Base-by-base conservation (phyloP, 257 asterid species). In the Ilex aquifolium region DNA sequence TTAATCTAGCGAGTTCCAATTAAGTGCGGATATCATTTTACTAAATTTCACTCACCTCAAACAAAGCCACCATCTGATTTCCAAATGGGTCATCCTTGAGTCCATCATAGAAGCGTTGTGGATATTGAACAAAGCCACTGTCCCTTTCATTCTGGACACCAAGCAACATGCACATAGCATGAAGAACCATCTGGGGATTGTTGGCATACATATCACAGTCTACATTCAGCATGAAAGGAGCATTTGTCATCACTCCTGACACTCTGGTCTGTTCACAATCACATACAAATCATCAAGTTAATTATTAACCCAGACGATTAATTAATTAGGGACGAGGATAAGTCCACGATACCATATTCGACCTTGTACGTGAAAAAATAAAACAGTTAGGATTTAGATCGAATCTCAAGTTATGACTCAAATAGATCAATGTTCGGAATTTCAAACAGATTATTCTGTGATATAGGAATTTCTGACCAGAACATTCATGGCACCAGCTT, bases 401-500 rank as follows among this genome's bases (percentile, higher is more conserved):
- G n/a, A n/a, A n/a, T n/a, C n/a, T n/a, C n/a, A n/a, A n/a, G n/a
- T n/a, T n/a, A n/a, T n/a, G n/a, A n/a, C n/a, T n/a, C n/a, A n/a
- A n/a, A n/a, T n/a, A n/a, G n/a, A n/a, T n/a, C n/a, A n/a, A n/a
- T n/a, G n/a, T n/a, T n/a, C n/a, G n/a, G n/a, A n/a, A n/a, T n/a
- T n/a, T n/a, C n/a, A n/a, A n/a, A n/a, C n/a, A n/a, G n/a, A n/a
- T n/a, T n/a, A n/a, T n/a, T 21, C 27, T 21, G 27, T 21, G 27
- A 21, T 21, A 21, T 21, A 21, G 27, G 27, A 50, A 54, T 31
- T n/a, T 40, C 57, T 51, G 17, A 77, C 82, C 82, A 77, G 61
- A 66, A 73, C 77, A 42, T 77, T 77, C 82, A 77, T 77, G 39
- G 82, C 82, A 0, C 82, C 82, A 1, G 82, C 82, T 66, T 77